phyloP scores from a whole-genome alignment of 2,329 filamentous ascomycete genomes.

The Seiridium unicorne region DNA sequence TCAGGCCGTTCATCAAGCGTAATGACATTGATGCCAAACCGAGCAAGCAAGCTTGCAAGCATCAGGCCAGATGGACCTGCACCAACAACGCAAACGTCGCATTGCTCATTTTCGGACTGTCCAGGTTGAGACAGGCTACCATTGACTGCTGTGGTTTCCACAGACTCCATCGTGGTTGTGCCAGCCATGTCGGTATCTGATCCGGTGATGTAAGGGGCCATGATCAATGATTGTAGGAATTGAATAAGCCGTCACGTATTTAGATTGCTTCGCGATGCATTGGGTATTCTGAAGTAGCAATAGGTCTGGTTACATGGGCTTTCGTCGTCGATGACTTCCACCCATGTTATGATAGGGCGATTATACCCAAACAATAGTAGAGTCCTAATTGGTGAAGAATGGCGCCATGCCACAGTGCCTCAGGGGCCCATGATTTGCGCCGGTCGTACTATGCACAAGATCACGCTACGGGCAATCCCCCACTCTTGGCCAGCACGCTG shows the following conservation, averaged over 20 bases:
- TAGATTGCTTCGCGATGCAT: background rate
- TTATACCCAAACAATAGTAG: background rate
- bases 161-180: background rate
- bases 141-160: background rate
- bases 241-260: background rate
- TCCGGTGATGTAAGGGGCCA: constrained; percentile 2
- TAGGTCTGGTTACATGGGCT: background rate
- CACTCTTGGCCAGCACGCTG: background rate
- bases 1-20: constrained; percentile 69
- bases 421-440: background rate
- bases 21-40: constrained; percentile 64
- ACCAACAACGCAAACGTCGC: constrained; percentile 49
- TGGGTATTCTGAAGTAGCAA: background rate
- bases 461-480: background rate
- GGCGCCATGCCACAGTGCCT: background rate
- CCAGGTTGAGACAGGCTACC: constrained; percentile 15
- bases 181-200: background rate
- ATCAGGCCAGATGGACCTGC: constrained; percentile 57
- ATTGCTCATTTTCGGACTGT: constrained; percentile 14
- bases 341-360: background rate
- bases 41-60: constrained; percentile 50
- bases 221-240: background rate
- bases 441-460: background rate
- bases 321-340: background rate
- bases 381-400: background rate